Evolutionary conservation across 108 stramenopile species (phyloP).

Genomic region (Cyclotella kingstonii): DNA sequence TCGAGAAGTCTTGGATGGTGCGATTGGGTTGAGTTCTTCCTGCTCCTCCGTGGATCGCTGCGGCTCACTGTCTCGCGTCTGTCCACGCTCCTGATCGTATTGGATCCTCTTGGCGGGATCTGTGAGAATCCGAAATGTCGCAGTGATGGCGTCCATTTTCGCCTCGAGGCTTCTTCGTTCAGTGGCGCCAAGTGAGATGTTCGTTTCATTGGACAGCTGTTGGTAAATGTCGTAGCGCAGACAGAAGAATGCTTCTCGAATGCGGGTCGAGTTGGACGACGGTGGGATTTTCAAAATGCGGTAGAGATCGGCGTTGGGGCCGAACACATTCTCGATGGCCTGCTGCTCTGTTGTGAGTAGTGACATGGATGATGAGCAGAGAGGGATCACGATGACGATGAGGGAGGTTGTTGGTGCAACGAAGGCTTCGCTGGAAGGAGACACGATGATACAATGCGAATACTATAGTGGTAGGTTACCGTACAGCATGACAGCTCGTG

Average conservation of each 20-base stretch:
- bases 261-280: conserved; percentile 35
- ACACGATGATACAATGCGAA: no score
- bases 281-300: conserved; percentile 32
- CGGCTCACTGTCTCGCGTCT: neutral
- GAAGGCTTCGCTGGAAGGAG: no score
- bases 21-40: neutral
- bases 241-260: conserved; percentile 74
- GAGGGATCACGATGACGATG: no score
- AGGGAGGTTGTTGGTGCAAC: no score
- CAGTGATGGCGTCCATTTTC: conserved; percentile 36
- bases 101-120: conserved; percentile 9
- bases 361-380: no score
- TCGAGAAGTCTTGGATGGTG: no score
- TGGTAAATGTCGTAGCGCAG: conserved; percentile 36
- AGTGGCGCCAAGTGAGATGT: neutral
- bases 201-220: conserved; percentile 2
- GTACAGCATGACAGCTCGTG: no score
- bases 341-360: neutral
- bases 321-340: conserved; percentile 36
- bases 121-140: conserved; percentile 30
- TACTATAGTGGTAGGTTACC: no score
- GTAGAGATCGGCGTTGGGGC: conserved; percentile 45
- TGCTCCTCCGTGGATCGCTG: neutral
- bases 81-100: conserved; percentile 12
- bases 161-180: conserved; percentile 23